Evolutionary conservation across 495 filamentous ascomycete species (phyloP).

Genomic region (Penicillium cataractarum): DNA sequence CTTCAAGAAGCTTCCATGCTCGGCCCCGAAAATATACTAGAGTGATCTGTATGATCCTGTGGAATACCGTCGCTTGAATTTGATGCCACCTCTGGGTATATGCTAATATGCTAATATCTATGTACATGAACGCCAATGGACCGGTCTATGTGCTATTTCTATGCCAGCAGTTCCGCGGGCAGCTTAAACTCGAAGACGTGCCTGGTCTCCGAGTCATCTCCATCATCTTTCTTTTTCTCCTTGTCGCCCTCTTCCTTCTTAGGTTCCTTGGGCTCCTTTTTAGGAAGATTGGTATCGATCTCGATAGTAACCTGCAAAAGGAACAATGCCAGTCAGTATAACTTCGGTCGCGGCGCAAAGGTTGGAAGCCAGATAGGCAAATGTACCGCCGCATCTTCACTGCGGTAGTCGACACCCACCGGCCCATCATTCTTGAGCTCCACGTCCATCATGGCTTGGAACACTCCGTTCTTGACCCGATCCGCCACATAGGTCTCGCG

Average conservation of each 20-base stretch:
- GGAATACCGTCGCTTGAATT: neutral
- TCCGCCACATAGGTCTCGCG: conserved; percentile 71
- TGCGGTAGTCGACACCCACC: conserved; percentile 74
- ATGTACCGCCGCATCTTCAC: conserved; percentile 66
- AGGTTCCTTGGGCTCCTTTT: conserved; percentile 47
- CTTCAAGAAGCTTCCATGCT: conserved; percentile 54
- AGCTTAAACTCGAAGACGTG: conserved; percentile 42
- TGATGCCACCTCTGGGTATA: conserved; percentile 17
- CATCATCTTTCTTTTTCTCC: conserved; percentile 23
- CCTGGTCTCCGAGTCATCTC: conserved; percentile 21
- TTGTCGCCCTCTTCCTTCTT: conserved; percentile 26
- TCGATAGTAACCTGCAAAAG: conserved; percentile 63
- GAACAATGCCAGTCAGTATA: conserved; percentile 22
- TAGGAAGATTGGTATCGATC: conserved; percentile 63
- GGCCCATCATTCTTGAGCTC: conserved; percentile 92
- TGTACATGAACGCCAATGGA: conserved; percentile 13
- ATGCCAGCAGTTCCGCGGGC: conserved; percentile 46
- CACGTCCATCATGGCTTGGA: conserved; percentile 99
- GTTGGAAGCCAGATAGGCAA: conserved; percentile 36
- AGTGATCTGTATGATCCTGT: neutral
- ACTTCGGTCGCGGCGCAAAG: conserved; percentile 24
- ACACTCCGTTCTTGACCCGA: conserved; percentile 90
- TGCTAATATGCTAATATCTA: conserved; percentile 17
- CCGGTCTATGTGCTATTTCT: conserved; percentile 11
- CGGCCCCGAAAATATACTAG: conserved; percentile 10